phyloP scores from a whole-genome alignment of 495 filamentous ascomycete genomes.

The Aeminium ludgeri region DNA sequence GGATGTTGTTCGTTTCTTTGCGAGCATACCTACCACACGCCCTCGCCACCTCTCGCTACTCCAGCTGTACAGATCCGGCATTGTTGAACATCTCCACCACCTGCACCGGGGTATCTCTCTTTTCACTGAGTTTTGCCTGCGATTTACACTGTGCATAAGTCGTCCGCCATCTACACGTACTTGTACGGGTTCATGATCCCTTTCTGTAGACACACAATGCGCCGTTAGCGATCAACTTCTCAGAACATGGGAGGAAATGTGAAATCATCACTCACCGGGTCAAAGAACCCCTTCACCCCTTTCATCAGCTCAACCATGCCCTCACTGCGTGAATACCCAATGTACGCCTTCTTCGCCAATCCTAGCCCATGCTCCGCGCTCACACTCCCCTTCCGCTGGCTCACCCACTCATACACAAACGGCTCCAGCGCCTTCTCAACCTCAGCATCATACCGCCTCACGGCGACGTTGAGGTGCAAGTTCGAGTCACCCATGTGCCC shows the following conservation, averaged over 20 bases:
- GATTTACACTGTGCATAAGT: too few relatives aligned
- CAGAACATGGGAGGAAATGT: too few relatives aligned
- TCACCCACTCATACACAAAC: slow-evolving; percentile 94
- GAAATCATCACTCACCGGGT: slow-evolving; percentile 36
- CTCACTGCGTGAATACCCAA: slow-evolving; percentile 77
- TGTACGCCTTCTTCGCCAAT: slow-evolving; percentile 83
- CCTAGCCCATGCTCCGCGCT: slow-evolving; percentile 93
- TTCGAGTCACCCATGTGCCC: slow-evolving; percentile 97
- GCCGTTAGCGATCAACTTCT: slow-evolving; percentile 1
- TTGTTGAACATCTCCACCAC: too few relatives aligned
- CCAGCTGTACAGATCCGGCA: too few relatives aligned
- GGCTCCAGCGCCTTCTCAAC: slow-evolving; percentile 86
- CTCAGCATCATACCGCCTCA: slow-evolving; percentile 63
- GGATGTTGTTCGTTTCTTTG: too few relatives aligned
- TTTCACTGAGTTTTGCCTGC: too few relatives aligned
- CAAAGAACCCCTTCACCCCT: slow-evolving; percentile 77
- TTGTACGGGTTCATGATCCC: slow-evolving; percentile 94
- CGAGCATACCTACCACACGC: too few relatives aligned
- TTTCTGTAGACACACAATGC: slow-evolving; percentile 35
- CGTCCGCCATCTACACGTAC: slow-evolving; percentile 40
- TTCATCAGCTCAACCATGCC: slow-evolving; percentile 83
- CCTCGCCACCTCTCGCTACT: too few relatives aligned
- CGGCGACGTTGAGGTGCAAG: slow-evolving; percentile 76
- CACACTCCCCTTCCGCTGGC: slow-evolving; percentile 70
- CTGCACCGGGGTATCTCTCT: too few relatives aligned